Evolutionary conservation across 768 basidiomycete genomes (phyloP), one percentile per base, ranked within the genome.

Genomic region (Tylopilus vinaceipallidus): DNA sequence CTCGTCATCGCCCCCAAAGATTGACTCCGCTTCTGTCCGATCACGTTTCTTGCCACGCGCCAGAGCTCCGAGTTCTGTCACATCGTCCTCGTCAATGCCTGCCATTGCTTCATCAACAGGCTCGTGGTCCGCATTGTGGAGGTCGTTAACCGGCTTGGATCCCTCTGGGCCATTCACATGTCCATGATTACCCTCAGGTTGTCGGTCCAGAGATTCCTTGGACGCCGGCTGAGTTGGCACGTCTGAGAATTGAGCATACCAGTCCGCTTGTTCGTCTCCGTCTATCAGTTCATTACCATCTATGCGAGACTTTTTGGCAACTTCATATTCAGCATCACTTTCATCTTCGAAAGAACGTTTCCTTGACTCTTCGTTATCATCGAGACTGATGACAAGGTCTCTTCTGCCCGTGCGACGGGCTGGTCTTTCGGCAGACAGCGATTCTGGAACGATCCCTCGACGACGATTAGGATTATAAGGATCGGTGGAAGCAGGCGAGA

Each of bases 11-110:
- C 78, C 81, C 39, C 80, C 86, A 59, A 88, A 83, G 0, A 79
- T 80, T 4, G 86, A 86, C 7, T 79, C 87, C 47, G 85, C 85
- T 61, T 87, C 86, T 7, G 78, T 76, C 34, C 84, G 83, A 66
- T 86, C 86, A 53, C 88, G 82, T 70, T 91, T 91, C 74, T 79
- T 86, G 38, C 87, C 86, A 52, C 68, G 57, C 26, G 64, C 58
- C 49, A 68, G 59, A 40, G 68, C 66, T 47, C 59, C 64, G 42
- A 75, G 64, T 43, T 74, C 75, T 20, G 65, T 60, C 17, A 73
- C 55, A 38, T 73, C 71, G 55, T 79, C 78, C 42, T 69, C 73
- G 19, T 74, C 71, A 22, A 75, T 64, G 20, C 71, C 70, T 42
- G 68, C 69, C 53, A 70, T 65, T 26, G 58, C 63, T 50, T 68